A percentile compares a stretch with the other conserved stretches of the same genome.
Evolutionary conservation across 768 basidiomycete species (phyloP).

Genomic region (Mycena galericulata): DNA sequence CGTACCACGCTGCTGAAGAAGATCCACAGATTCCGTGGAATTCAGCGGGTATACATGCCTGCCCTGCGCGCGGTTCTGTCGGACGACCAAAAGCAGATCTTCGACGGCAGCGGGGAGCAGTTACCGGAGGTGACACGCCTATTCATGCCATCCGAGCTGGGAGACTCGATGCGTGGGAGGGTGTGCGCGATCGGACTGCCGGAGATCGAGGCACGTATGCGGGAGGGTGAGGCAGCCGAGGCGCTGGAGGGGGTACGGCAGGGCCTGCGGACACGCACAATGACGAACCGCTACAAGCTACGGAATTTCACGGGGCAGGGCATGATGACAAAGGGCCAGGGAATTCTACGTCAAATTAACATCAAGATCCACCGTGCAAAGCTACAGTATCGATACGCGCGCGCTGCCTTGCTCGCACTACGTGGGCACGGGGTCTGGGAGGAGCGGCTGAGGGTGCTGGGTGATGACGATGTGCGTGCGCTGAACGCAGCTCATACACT

Average conservation of each 20-base stretch:
- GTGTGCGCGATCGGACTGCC: background rate
- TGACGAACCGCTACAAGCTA: conserved; percentile 13
- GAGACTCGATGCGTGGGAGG: background rate
- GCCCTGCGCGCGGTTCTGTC: background rate
- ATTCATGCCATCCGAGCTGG: conserved; percentile 6
- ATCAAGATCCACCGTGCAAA: background rate
- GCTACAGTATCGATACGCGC: conserved; percentile 1
- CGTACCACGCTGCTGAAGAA: background rate
- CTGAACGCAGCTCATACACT: no score
- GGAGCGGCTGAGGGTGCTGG: background rate
- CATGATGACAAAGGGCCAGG: no score
- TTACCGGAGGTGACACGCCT: background rate
- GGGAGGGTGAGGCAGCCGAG: background rate
- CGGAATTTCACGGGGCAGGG: no score
- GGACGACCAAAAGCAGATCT: background rate
- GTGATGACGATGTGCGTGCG: conserved; percentile 5
- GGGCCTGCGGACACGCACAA: background rate
- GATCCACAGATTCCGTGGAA: background rate
- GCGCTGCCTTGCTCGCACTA: background rate
- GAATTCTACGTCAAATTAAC: no score
- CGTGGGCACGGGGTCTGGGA: background rate
- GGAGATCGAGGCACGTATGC: background rate
- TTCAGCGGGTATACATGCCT: conserved; percentile 4
- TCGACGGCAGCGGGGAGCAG: conserved; percentile 3
- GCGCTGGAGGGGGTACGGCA: background rate